These are phyloP conservation scores for Cryptosporidium ryanae DNA, from an alignment of 169 alveolate species.

Conservation along the genomic window DNA sequence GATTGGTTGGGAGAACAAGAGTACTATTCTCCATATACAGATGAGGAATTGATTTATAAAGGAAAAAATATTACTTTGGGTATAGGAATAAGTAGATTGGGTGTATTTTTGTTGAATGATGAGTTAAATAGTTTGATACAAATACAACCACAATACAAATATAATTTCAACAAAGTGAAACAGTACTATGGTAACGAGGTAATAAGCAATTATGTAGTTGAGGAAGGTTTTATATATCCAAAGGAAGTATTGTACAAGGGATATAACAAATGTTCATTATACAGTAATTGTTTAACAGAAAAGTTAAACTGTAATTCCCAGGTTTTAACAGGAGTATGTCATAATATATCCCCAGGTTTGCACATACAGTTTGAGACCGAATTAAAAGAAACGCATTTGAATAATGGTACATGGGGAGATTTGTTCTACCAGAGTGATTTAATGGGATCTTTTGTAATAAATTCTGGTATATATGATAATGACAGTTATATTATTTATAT, in stretches of 20 bases:
- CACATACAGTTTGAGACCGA: conserved; percentile 17
- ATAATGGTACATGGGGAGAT: conserved; percentile 54
- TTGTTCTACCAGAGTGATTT: conserved; percentile 9
- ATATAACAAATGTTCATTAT: conserved; percentile 36
- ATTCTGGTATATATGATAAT: not conserved
- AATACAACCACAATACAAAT: conserved; percentile 62
- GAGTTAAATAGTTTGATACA: conserved; percentile 8
- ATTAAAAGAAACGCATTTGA: conserved; percentile 18
- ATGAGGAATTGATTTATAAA: conserved; percentile 1
- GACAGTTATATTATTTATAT: conserved; percentile 24
- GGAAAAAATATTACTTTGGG: conserved; percentile 22
- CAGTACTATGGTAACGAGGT: conserved; percentile 15
- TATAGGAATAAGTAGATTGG: conserved; percentile 40
- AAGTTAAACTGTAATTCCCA: conserved; percentile 16
- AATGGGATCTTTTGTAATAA: not conserved
- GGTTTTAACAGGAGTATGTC: conserved; percentile 23
- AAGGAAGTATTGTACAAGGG: conserved; percentile 31
- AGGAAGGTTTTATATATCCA: conserved; percentile 19
- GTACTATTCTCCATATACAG: conserved; percentile 33
- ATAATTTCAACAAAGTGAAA: conserved; percentile 25
- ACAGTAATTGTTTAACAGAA: conserved; percentile 1
- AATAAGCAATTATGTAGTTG: not conserved
- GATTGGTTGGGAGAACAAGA: conserved; percentile 1
- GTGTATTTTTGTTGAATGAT: conserved; percentile 16
- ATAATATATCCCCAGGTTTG: conserved; percentile 12